Base-by-base conservation (phyloP, 495 filamentous ascomycete genomes). In the Podospora australis region DNA sequence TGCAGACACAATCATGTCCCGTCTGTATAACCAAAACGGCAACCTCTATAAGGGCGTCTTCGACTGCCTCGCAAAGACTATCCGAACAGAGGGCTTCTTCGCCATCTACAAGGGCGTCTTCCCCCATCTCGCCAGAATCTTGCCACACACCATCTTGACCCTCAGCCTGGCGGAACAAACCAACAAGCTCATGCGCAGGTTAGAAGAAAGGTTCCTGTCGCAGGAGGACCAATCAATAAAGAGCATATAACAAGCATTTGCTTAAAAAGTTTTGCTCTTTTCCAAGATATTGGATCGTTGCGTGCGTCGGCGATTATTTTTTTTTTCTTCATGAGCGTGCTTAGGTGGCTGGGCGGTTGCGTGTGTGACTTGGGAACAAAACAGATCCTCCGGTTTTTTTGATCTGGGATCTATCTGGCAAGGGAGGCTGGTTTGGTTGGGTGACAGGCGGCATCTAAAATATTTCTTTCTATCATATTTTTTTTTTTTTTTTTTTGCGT, bases 31-130 rank as follows among this genome's bases (percentile, higher is more conserved):
- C 72, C 92, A 99, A 68, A 91, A 90, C 45, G 92, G 92, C 23
- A 95, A 96, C 62, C 80, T 97, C 4, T 99, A 99, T 71, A 82
- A 77, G 53, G 84, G 89, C 46, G 87, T 90, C 0, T 88, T 92
- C 50, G 92, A 99, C 69, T 99, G 92, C 65, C 65, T 96, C 35
- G 79, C 74, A 59, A 89, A 95, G 71, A 99, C 92, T 0, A 75
- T 99, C 56, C 80, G 80, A 60, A 95, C 88, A 0, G 92, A 99
- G 63, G 92, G 92, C 19, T 54, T 95, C 21, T 64, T 97, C 23
- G 92, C 92, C 48, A 91, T 99, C 40, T 99, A 99, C 71, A 99
- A 99, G 73, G 92, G 92, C 49, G 96, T 88, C 73, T 83, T 96
- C 55, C 94, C 92, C 16, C 92, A 99, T 71, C 68, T 99, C 44